Conservation (phyloP, 1,284 basidiomycete genomes). For the Apiotrichum siamense region DNA sequence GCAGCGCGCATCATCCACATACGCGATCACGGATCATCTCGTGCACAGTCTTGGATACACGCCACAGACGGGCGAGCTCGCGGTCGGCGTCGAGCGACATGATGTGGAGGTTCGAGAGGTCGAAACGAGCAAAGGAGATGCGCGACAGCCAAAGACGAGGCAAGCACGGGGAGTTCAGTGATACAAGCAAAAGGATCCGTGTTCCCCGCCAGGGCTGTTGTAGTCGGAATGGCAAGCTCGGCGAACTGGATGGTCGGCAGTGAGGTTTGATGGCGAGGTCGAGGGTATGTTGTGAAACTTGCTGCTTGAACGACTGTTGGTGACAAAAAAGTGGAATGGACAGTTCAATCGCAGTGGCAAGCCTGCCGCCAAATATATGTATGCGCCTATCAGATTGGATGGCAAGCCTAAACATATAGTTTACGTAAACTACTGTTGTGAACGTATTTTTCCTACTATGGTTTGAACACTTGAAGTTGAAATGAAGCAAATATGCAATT, state of each 20-base stretch:
- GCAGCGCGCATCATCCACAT: constrained; percentile 11
- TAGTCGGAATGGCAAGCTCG: background rate
- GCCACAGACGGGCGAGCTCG: constrained; percentile 65
- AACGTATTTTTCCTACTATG: no score
- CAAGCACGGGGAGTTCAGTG: no score
- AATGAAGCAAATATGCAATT: no score
- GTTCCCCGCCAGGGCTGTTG: background rate
- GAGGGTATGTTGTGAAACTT: constrained; percentile 1
- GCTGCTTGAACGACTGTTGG: background rate
- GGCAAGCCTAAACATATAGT: no score
- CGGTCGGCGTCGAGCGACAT: constrained; percentile 39
- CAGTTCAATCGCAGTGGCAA: no score
- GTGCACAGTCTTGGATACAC: constrained; percentile 93
- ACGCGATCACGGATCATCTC: constrained; percentile 88
- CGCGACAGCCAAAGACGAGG: no score
- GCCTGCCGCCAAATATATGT: no score
- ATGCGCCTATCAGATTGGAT: no score
- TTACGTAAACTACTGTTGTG: no score
- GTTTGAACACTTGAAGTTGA: no score
- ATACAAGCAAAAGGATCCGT: background rate
- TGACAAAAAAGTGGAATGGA: constrained; percentile 3
- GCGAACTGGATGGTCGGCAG: background rate
- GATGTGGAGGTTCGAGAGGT: background rate
- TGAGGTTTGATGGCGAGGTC: background rate
- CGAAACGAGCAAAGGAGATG: no score